phyloP scores from a whole-genome alignment of 73 alveolate species.

The Uronychia binucleata region DNA sequence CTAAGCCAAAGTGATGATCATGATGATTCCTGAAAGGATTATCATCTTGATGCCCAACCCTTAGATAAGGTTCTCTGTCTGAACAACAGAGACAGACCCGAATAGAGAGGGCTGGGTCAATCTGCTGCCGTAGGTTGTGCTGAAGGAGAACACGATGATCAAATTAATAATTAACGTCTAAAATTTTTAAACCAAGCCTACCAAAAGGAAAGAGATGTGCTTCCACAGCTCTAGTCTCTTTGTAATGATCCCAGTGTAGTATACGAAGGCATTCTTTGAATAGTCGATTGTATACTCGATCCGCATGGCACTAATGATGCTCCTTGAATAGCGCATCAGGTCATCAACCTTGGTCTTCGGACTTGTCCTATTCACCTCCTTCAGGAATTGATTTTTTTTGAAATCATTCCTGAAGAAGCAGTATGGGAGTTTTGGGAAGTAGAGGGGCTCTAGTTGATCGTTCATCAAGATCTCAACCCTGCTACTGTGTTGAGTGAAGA shows the following conservation, averaged over 20 bases:
- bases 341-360: slow-evolving; percentile 45
- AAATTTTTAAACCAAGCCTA: not conserved
- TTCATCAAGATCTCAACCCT: slow-evolving; percentile 15
- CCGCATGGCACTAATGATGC: not conserved
- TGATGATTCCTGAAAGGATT: not conserved
- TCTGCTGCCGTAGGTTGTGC: not conserved
- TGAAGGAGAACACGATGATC: not conserved
- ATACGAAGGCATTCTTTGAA: not conserved
- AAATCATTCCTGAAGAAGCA: slow-evolving; percentile 16
- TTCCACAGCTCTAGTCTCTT: slow-evolving; percentile 17
- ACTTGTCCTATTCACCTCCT: slow-evolving; percentile 41
- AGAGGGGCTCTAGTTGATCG: not conserved
- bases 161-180: not conserved
- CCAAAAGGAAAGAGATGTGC: not conserved
- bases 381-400: slow-evolving; percentile 17
- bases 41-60: not conserved
- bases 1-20: not conserved
- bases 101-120: not conserved
- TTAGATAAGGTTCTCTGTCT: not conserved
- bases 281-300: not conserved
- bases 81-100: not conserved
- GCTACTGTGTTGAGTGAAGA: slow-evolving; percentile 2
- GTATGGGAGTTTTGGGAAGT: slow-evolving; percentile 38
- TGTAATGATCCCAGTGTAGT: not conserved
- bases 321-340: slow-evolving; percentile 15